Evolutionary conservation across 192 early-diverging fungal species (phyloP), one percentile per base, ranked within the genome.

Genomic region (Linnemannia hyalina): DNA sequence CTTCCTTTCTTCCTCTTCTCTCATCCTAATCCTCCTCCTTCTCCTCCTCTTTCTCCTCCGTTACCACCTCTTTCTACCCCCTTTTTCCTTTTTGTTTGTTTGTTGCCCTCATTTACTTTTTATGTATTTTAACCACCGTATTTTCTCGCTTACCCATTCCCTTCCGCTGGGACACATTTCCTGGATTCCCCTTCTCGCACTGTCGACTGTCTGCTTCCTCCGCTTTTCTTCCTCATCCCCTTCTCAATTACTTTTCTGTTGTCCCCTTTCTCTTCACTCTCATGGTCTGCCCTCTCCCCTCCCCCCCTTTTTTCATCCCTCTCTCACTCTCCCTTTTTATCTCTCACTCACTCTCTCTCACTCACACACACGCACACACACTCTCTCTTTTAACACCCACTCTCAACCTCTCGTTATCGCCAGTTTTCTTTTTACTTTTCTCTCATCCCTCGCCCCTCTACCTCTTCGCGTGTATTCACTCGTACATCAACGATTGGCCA

Each of bases 131-230:
- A 29, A 18, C 49, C 49, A 52, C 16, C 0, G 13, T 13, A 15
- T 60, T 23, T 26, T 26, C n/a, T 60, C 9, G 55, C 29, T 26
- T 60, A 2, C 7, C 55, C n/a, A 26, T 60, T 60, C 55, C 55
- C 55, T 60, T 60, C 55, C n/a, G 55, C 55, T 60, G 55, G 55
- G n/a, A 60, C 55, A 3, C n/a, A 55, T 55, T 55, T 55, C 54
- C 54, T 55, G n/a, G 55, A 60, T 60, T 26, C 55, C 55, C 6
- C 7, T 55, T 6, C 55, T 23, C 6, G 8, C 32, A 23, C 13
- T 38, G 11, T 36, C 36, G 6, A 13, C 4, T 26, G 6, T 60
- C 9, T 29, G 16, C 9, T 36, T 0, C 49, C 18, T 18, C 3
- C 47, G 47, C 16, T 15, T 18, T 49, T 52, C 49, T 6, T 52